These are phyloP conservation scores for Achlya hypogyna DNA, from an alignment of 352 stramenopile genomes.

Conservation along the genomic window DNA sequence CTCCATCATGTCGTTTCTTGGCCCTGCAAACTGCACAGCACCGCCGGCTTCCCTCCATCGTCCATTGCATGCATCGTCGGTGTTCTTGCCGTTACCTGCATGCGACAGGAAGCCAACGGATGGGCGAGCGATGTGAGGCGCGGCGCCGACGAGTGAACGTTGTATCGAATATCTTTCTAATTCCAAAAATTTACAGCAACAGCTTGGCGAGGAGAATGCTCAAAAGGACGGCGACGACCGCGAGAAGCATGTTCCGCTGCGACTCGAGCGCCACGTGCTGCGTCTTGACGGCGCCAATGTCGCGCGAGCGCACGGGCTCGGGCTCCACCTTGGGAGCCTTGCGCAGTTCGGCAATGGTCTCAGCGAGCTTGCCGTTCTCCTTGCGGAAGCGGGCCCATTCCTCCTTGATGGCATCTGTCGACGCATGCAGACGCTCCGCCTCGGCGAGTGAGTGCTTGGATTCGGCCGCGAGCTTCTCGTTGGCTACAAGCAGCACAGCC, in stretches of 20 bases:
- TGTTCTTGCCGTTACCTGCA: too few species aligned
- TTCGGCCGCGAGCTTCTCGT: neutral
- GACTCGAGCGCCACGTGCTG: neutral
- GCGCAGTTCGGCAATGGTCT: constrained; percentile 14
- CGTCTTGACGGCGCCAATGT: neutral
- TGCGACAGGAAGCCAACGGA: too few species aligned
- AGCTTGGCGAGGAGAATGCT: neutral
- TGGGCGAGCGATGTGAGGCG: too few species aligned
- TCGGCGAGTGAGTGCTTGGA: neutral
- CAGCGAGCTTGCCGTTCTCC: constrained; percentile 17
- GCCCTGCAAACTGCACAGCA: too few species aligned
- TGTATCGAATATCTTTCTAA: too few species aligned
- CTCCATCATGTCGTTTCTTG: too few species aligned
- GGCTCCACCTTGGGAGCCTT: neutral
- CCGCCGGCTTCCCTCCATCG: too few species aligned
- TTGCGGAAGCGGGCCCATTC: constrained; percentile 13
- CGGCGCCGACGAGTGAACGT: too few species aligned
- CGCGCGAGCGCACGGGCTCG: neutral
- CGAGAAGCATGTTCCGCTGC: constrained; percentile 5
- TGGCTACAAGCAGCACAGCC: neutral
- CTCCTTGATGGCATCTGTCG: constrained; percentile 12
- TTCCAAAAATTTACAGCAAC: too few species aligned
- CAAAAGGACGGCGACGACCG: neutral
- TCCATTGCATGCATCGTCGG: too few species aligned
- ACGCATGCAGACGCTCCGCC: neutral